Evolutionary conservation across 768 basidiomycete species (phyloP).

Genomic region (Pilatotrama ljubarskyi): DNA sequence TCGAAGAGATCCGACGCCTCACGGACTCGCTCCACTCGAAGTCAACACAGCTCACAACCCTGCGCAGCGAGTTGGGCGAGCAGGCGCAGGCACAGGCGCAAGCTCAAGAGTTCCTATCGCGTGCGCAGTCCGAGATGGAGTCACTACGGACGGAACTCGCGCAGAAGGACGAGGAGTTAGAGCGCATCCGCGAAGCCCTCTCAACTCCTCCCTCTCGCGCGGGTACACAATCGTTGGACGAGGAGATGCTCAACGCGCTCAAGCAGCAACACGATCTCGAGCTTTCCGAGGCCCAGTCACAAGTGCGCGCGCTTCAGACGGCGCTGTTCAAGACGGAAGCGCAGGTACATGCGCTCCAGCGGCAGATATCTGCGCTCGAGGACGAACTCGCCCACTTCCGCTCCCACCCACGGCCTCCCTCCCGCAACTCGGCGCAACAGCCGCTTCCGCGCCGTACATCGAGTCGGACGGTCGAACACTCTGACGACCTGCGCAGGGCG

Average conservation of each 20-base stretch:
- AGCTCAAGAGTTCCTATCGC: conserved; percentile 59
- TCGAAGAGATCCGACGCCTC: conserved; percentile 61
- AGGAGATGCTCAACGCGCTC: conserved; percentile 70
- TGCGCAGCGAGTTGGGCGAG: conserved; percentile 56
- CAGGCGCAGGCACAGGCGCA: conserved; percentile 52
- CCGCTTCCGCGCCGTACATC: conserved; percentile 47
- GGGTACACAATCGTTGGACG: conserved; percentile 58
- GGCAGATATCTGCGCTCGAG: conserved; percentile 64
- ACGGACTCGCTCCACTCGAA: conserved; percentile 45
- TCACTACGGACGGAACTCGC: conserved; percentile 60
- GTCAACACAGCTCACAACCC: conserved; percentile 51
- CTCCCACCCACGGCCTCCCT: conserved; percentile 36
- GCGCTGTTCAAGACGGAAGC: conserved; percentile 73
- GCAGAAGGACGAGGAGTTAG: conserved; percentile 67
- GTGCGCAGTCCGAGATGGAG: conserved; percentile 72
- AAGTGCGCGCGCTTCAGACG: conserved; percentile 76
- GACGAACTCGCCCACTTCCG: conserved; percentile 59
- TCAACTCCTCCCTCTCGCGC: conserved; percentile 36
- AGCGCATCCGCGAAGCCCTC: conserved; percentile 50
- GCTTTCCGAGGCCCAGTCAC: conserved; percentile 76
- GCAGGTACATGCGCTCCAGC: conserved; percentile 63
- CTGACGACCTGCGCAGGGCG: conserved; percentile 40
- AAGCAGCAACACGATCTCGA: conserved; percentile 79
- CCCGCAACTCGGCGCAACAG: conserved; percentile 46
- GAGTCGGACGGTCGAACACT: conserved; percentile 45